Evolutionary conservation across 768 basidiomycete species (phyloP), one percentile per base, ranked within the genome.

Genomic region (Tulasnella sp.): DNA sequence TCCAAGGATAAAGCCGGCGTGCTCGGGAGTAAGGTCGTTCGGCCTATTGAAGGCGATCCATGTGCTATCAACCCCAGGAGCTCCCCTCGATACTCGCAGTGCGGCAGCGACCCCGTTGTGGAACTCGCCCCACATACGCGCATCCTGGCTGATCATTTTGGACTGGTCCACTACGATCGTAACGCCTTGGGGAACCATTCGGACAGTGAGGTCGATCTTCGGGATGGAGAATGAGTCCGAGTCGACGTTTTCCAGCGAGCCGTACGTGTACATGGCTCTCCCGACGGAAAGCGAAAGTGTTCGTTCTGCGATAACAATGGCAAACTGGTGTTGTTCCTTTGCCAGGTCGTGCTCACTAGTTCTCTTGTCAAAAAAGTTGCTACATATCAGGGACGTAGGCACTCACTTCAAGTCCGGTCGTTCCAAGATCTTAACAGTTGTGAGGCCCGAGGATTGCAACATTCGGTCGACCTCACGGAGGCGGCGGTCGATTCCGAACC

Each of bases 11-110:
- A 97, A 92, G 2, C 96, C 96, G n/a, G 92, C 96, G 66, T 98
- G 96, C 65, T 91, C 84, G 0, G 93, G 82, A 4, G 86, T 92
- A 52, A 93, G 76, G 42, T 93, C 87, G 0, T 81, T 76, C 0
- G 96, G 94, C 63, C 86, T 88, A 69, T 98, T 94, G 75, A 93
- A 97, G 12, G 85, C 83, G 52, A 96, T 91, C 89, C 93, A 97
- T 0, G 91, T 90, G 64, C 86, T 88, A 66, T 96, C 90, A 40
- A 98, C 78, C 8, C 80, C 81, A 46, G 73, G 69, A 7, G 83
- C 78, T n/a, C 78, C 76, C 0, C 86, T 81, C 0, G 84, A 81
- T 49, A 97, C 81, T 6, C 88, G 82, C 41, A 99, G 69, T 2
- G 85, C 96, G 3, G 90, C 87, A 6, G 91, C 90, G 0, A 96